phyloP scores from a whole-genome alignment of 2,329 filamentous ascomycete species.

The Calonectria leucothoes region DNA sequence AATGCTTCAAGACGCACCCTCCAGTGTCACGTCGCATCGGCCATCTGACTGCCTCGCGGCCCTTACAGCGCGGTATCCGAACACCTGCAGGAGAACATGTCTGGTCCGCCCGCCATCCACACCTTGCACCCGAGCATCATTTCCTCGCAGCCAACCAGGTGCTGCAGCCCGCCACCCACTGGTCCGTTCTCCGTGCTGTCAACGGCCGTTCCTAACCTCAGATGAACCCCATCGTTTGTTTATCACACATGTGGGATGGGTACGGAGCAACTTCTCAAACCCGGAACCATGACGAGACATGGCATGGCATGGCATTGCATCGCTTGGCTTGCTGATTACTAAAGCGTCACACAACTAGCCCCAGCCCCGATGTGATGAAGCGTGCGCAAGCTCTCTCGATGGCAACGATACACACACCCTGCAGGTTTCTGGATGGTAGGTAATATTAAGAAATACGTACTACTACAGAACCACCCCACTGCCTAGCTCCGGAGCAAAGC shows the following conservation, averaged over 20 bases:
- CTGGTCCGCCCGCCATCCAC: constrained; percentile 9
- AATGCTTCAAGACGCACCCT: constrained; percentile 13
- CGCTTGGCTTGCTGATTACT: constrained; percentile 20
- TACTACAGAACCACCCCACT: constrained; percentile 20
- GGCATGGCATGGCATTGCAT: background rate
- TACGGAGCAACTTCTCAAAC: constrained; percentile 24
- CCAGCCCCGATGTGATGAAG: constrained; percentile 39
- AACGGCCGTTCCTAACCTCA: constrained; percentile 25
- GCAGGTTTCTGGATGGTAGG: background rate
- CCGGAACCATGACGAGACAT: background rate
- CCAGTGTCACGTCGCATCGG: constrained; percentile 40
- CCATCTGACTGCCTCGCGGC: constrained; percentile 7
- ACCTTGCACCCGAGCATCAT: constrained; percentile 8
- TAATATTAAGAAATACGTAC: constrained; percentile 6
- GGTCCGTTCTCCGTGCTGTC: constrained; percentile 27
- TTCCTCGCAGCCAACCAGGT: constrained; percentile 31
- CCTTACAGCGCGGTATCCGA: constrained; percentile 11
- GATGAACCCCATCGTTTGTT: constrained; percentile 25
- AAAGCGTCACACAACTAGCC: constrained; percentile 29
- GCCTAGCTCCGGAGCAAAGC: constrained; percentile 22
- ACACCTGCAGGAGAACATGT: constrained; percentile 13
- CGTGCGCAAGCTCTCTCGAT: constrained; percentile 41
- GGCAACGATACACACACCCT: constrained; percentile 20
- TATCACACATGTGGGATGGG: constrained; percentile 33
- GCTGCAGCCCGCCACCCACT: constrained; percentile 31